Conservation (phyloP, 2,329 filamentous ascomycete genomes). For the Botrytis porri region DNA sequence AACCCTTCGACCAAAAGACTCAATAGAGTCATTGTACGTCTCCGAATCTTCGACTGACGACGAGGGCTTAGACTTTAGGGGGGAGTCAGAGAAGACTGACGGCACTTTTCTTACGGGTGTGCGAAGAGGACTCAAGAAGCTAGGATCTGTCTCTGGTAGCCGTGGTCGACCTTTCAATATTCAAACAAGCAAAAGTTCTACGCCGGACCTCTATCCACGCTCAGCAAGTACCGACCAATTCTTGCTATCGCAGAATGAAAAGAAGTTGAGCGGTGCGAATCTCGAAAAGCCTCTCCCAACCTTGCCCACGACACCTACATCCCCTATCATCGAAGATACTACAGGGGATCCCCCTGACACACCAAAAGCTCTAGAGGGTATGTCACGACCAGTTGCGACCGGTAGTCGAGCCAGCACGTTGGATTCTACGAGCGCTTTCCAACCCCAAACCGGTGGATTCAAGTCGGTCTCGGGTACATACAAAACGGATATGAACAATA, state of each 20-base stretch:
- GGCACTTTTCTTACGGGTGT: constrained; percentile 35
- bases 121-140: constrained; percentile 35
- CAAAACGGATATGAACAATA: constrained; percentile 36
- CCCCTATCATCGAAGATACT: constrained; percentile 21
- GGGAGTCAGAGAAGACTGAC: constrained; percentile 23
- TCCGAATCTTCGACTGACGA: constrained; percentile 32
- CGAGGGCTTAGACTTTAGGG: constrained; percentile 18
- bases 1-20: constrained; percentile 34
- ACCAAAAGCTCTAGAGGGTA: constrained; percentile 26
- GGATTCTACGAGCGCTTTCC: constrained; percentile 34
- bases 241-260: constrained; percentile 20
- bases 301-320: constrained; percentile 32
- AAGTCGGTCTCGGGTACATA: constrained; percentile 21
- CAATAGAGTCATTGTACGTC: constrained; percentile 31
- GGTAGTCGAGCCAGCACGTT: constrained; percentile 37
- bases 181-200: constrained; percentile 25
- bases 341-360: constrained; percentile 31
- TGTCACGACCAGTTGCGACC: constrained; percentile 31
- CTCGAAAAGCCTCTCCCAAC: constrained; percentile 38
- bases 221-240: constrained; percentile 23
- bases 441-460: constrained; percentile 28
- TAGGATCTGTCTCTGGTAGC: constrained; percentile 35
- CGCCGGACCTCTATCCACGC: constrained; percentile 21
- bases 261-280: constrained; percentile 30
- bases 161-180: constrained; percentile 30